Conservation (phyloP, 331 rosid genomes). For the Telfairia occidentalis region DNA sequence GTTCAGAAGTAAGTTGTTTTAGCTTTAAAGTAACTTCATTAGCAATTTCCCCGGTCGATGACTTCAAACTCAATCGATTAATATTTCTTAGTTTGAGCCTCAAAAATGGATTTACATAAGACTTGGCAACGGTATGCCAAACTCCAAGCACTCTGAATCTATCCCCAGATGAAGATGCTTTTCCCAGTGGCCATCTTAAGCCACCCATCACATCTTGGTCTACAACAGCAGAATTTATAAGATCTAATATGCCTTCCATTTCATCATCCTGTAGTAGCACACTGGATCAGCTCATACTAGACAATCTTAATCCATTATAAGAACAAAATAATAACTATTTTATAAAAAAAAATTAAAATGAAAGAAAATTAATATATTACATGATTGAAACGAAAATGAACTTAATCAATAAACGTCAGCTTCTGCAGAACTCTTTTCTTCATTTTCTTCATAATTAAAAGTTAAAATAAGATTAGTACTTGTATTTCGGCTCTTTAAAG, state of each 20-base stretch:
- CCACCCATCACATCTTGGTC: slow-evolving; percentile 50
- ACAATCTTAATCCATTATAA: too few relatives aligned
- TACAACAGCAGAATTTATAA: slow-evolving; percentile 34
- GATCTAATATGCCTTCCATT: slow-evolving; percentile 24
- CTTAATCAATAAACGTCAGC: background rate
- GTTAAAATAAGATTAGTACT: too few relatives aligned
- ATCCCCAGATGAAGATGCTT: slow-evolving; percentile 25
- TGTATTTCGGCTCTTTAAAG: too few relatives aligned
- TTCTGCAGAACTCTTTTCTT: background rate
- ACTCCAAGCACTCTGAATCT: slow-evolving; percentile 32
- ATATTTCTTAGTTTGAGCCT: slow-evolving; percentile 34
- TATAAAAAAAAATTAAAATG: too few relatives aligned
- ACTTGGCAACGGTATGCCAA: slow-evolving; percentile 27
- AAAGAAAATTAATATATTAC: too few relatives aligned
- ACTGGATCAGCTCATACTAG: too few relatives aligned
- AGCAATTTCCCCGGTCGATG: slow-evolving; percentile 28
- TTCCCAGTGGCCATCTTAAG: slow-evolving; percentile 50
- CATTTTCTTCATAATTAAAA: too few relatives aligned
- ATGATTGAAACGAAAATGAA: too few relatives aligned
- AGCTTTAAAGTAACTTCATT: slow-evolving; percentile 23
- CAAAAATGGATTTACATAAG: slow-evolving; percentile 21
- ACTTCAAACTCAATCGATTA: slow-evolving; percentile 31
- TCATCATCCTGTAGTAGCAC: too few relatives aligned
- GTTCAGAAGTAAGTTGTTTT: slow-evolving; percentile 23
- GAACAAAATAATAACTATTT: too few relatives aligned